Percentiles rank a stretch among this genome's conserved stretches.
phyloP scores from a whole-genome alignment of 2,329 filamentous ascomycete species.

The Aphanoascus verrucosus region DNA sequence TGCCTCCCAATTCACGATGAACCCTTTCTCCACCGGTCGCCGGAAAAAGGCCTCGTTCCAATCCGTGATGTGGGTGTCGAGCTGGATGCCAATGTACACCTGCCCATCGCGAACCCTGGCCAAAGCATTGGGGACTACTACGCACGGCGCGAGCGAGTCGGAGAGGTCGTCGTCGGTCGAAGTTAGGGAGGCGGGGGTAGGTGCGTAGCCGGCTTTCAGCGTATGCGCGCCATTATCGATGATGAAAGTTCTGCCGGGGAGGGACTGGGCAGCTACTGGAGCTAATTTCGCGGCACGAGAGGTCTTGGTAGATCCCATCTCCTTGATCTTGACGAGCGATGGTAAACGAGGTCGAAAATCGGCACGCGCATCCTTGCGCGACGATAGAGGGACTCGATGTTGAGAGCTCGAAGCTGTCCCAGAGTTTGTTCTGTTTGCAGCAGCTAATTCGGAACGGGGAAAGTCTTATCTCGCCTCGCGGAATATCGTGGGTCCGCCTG shows the following conservation, averaged over 20 bases:
- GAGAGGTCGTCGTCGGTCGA: constrained; percentile 27
- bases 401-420: neutral
- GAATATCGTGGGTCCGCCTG: no score
- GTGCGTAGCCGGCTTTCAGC: constrained; percentile 74
- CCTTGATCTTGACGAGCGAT: neutral
- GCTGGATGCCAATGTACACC: constrained; percentile 67
- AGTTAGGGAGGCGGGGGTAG: constrained; percentile 28
- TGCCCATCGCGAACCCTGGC: constrained; percentile 70
- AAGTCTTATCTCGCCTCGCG: neutral
- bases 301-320: constrained; percentile 19
- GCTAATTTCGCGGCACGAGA: constrained; percentile 42
- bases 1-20: constrained; percentile 91
- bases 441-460: neutral
- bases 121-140: constrained; percentile 76
- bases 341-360: no score
- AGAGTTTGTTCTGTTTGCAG: constrained; percentile 6
- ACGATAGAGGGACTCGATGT: neutral
- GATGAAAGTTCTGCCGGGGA: constrained; percentile 61
- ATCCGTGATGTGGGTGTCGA: constrained; percentile 63
- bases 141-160: constrained; percentile 42
- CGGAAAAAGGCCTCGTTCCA: constrained; percentile 83
- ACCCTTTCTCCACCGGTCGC: constrained; percentile 86
- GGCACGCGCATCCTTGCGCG: neutral
- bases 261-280: constrained; percentile 37
- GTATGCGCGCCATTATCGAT: constrained; percentile 89